These are phyloP conservation scores for Nepenthes mirabilis DNA, from an alignment of 148 eudicot species.

Conservation along the genomic window DNA sequence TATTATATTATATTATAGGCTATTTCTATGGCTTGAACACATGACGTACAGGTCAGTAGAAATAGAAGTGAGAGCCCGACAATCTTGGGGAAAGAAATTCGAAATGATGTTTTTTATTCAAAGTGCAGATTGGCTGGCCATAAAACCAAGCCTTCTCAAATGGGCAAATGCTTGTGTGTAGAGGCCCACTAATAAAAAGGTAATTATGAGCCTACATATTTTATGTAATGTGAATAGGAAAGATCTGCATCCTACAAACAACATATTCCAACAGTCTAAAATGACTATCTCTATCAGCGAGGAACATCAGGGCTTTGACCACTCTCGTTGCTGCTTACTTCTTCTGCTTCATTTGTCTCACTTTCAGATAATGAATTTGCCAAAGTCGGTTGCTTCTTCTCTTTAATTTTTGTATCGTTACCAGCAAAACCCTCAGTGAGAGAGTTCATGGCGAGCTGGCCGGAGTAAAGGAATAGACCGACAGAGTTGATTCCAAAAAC, in stretches of 20 bases:
- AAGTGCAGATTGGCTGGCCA: too few species aligned
- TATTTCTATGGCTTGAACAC: too few species aligned
- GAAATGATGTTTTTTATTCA: too few species aligned
- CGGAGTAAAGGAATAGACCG: constrained; percentile 68
- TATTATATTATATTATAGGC: too few species aligned
- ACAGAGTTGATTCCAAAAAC: constrained; percentile 72
- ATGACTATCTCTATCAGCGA: background rate
- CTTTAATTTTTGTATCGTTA: constrained; percentile 11
- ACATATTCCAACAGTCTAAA: background rate
- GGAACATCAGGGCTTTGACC: constrained; percentile 37
- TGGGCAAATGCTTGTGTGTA: too few species aligned
- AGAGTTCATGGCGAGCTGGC: constrained; percentile 65
- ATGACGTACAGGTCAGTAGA: too few species aligned
- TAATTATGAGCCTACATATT: too few species aligned
- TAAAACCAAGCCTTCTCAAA: too few species aligned
- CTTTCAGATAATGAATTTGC: constrained; percentile 17
- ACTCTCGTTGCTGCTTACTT: constrained; percentile 9
- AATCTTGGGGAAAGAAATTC: too few species aligned
- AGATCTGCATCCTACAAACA: background rate
- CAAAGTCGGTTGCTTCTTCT: constrained; percentile 15
- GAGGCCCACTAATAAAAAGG: too few species aligned
- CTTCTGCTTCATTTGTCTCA: constrained; percentile 14
- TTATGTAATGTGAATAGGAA: background rate
- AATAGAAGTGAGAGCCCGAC: too few species aligned
- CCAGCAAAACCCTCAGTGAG: constrained; percentile 31